These are phyloP conservation scores for Coemansia sp. DNA, from an alignment of 371 early-diverging fungal species.

Conservation along the genomic window DNA sequence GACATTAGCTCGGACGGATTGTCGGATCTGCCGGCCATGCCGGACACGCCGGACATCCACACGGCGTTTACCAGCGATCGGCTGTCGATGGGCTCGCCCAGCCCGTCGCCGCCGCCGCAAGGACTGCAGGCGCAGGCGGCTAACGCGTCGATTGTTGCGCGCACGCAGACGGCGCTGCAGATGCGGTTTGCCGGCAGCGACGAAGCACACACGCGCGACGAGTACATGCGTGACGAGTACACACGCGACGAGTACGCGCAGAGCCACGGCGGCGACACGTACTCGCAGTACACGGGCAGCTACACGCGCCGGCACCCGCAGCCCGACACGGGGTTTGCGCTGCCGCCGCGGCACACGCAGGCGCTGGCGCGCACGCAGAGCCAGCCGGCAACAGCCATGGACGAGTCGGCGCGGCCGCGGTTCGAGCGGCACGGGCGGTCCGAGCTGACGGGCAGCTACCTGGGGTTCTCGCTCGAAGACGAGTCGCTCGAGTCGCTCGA, in stretches of 20 bases:
- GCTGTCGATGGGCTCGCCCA: slow-evolving; percentile 12
- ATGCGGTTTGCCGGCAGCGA: slow-evolving; percentile 5
- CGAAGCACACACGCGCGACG: not conserved
- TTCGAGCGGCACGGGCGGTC: not conserved
- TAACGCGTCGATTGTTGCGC: slow-evolving; percentile 21
- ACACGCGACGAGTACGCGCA: no score
- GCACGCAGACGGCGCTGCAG: slow-evolving; percentile 23
- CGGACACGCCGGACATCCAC: slow-evolving; percentile 28
- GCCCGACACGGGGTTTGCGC: not conserved
- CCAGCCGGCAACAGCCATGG: slow-evolving; percentile 3
- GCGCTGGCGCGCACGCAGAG: slow-evolving; percentile 7
- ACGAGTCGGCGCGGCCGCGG: not conserved
- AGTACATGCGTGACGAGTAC: no score
- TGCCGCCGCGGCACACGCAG: no score
- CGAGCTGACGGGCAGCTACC: not conserved
- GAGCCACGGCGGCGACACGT: no score
- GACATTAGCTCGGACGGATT: slow-evolving; percentile 21
- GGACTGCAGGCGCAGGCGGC: not conserved
- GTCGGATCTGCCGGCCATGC: slow-evolving; percentile 18
- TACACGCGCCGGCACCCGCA: no score
- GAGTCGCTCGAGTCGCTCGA: slow-evolving; percentile 38
- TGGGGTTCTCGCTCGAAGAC: slow-evolving; percentile 10
- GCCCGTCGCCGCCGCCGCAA: slow-evolving; percentile 13
- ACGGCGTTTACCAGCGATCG: slow-evolving; percentile 29
- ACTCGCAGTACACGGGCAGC: no score